Evolutionary conservation across 176 grass and related monocot species (phyloP), one percentile per base, ranked within the genome.

Genomic region (Carex scoparia): DNA sequence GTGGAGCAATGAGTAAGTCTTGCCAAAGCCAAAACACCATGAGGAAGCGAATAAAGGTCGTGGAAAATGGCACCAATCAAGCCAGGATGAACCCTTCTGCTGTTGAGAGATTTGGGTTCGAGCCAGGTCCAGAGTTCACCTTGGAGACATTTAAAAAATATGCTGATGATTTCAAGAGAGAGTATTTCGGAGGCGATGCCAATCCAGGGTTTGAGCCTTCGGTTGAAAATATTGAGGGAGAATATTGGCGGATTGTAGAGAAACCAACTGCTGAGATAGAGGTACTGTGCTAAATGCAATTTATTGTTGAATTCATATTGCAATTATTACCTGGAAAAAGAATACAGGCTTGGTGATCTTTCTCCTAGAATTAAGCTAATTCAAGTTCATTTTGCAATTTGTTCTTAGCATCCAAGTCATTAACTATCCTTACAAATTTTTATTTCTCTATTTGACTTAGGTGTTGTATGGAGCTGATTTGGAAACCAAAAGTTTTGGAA

Each of bases 191-290:
- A 65, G 84, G 84, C 60, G 89, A 90, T 73, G 65, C 40, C 66
- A 87, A 89, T 18, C 67, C 48, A 85, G 80, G 83, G 57, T 84
- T 82, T 67, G 73, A 86, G 81, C 86, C 85, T 42, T 91, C 87
- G 3, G 82, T 98, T 28, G 92, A 92, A 79, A 83, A 93, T 79
- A 94, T 98, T 31, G 92, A 94, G 91, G 92, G 92, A 35, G 92
- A 93, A 63, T 98, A 94, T 87, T 98, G 92, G 92, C 90, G 95
- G 57, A 97, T 97, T 84, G 87, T 97, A 68, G 94, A 97, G 61
- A 91, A 59, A 75, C 92, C 94, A 40, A 94, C 94, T 77, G 89
- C 90, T 88, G 94, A 97, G 84, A 94, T 97, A 86, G 92, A 97
- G 94, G 94, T 97, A 93, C 18, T 35, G 1, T 42, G 48, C 6